Percentiles rank a stretch among this genome's conserved stretches.
phyloP scores from a whole-genome alignment of 2,329 filamentous ascomycete genomes.

The Neofusicoccum sp. region DNA sequence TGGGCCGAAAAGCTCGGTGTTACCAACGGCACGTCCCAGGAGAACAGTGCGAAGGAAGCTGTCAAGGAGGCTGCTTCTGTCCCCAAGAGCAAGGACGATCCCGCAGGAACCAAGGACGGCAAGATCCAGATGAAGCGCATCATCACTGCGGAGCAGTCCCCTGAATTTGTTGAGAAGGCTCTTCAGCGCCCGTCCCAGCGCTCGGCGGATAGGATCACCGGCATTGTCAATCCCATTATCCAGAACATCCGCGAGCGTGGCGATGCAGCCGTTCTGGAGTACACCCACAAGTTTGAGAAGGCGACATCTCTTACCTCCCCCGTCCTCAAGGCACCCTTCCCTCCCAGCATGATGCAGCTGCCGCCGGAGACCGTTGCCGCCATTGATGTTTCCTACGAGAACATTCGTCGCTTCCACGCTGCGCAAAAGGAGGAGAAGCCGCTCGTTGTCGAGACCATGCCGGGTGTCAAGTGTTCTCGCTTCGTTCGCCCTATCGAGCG shows the following conservation, averaged over 20 bases:
- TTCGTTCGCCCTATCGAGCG: slow-evolving; percentile 91
- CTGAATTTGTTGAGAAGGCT: slow-evolving; percentile 68
- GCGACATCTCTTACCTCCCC: slow-evolving; percentile 88
- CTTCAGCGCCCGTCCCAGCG: slow-evolving; percentile 90
- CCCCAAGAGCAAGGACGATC: slow-evolving; percentile 56
- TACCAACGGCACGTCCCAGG: slow-evolving; percentile 28
- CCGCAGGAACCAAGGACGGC: slow-evolving; percentile 49
- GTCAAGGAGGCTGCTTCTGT: slow-evolving; percentile 56
- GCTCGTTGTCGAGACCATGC: slow-evolving; percentile 93
- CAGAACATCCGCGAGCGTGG: slow-evolving; percentile 81
- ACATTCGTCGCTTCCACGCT: slow-evolving; percentile 91
- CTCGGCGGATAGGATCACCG: slow-evolving; percentile 91
- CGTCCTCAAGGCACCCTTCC: slow-evolving; percentile 88
- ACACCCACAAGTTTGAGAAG: slow-evolving; percentile 98
- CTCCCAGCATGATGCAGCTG: slow-evolving; percentile 81
- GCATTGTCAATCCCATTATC: slow-evolving; percentile 89
- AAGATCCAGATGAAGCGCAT: slow-evolving; percentile 84
- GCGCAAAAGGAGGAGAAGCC: slow-evolving; percentile 85
- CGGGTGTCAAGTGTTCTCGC: slow-evolving; percentile 89
- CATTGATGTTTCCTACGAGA: slow-evolving; percentile 93
- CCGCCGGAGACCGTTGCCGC: slow-evolving; percentile 81
- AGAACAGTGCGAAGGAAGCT: slow-evolving; percentile 38
- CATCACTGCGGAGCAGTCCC: slow-evolving; percentile 65
- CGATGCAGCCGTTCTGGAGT: slow-evolving; percentile 85
- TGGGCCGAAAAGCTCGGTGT: slow-evolving; percentile 76